Conservation (phyloP, 768 basidiomycete genomes). For the Hemileccinum impolitum region DNA sequence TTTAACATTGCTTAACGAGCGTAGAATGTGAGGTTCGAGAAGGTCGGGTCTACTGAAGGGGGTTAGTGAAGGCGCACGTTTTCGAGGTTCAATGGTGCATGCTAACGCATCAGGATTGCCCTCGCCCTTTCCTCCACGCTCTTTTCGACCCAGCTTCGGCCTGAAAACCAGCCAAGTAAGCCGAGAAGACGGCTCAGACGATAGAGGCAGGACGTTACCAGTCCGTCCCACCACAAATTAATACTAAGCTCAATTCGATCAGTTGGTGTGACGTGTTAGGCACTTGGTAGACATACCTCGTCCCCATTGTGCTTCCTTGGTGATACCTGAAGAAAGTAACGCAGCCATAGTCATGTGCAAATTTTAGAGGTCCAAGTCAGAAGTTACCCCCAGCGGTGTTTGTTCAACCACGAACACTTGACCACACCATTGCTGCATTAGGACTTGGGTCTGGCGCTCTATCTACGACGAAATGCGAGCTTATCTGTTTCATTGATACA, state of each 20-base stretch:
- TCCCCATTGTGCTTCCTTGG: conserved; percentile 42
- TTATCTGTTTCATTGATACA: not conserved
- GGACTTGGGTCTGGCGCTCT: conserved; percentile 29
- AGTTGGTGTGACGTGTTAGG: conserved; percentile 12
- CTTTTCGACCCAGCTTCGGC: conserved; percentile 76
- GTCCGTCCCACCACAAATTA: conserved; percentile 85
- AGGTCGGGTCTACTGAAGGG: conserved; percentile 69
- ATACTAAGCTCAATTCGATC: conserved; percentile 43
- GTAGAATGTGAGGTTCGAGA: conserved; percentile 82
- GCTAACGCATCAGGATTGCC: conserved; percentile 40
- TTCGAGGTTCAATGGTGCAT: not conserved
- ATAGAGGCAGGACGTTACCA: conserved; percentile 47
- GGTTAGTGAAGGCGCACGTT: conserved; percentile 2
- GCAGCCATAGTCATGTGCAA: conserved; percentile 31
- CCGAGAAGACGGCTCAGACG: not conserved
- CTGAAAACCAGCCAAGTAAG: conserved; percentile 36
- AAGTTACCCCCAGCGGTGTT: conserved; percentile 14
- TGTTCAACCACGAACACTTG: conserved; percentile 9
- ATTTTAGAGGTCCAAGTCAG: conserved; percentile 21
- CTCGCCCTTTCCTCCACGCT: conserved; percentile 47
- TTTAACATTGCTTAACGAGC: conserved; percentile 81
- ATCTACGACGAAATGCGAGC: conserved; percentile 20
- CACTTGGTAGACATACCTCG: conserved; percentile 28
- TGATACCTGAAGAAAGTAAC: conserved; percentile 20
- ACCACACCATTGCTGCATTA: conserved; percentile 28